These are phyloP conservation scores for Coemansia interrupta DNA, from an alignment of 192 early-diverging fungal genomes.

Conservation along the genomic window DNA sequence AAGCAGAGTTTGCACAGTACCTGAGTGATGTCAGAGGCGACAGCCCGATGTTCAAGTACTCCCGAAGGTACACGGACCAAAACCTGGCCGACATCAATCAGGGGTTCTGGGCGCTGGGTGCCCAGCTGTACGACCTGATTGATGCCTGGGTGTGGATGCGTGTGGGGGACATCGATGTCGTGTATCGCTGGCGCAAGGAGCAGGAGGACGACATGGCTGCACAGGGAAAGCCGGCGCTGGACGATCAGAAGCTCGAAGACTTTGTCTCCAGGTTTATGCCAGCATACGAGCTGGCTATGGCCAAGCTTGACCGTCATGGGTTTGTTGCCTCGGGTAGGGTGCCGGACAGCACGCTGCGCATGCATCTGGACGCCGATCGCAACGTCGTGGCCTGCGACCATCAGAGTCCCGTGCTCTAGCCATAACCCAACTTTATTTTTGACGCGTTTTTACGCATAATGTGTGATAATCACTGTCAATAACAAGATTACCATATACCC, in stretches of 20 bases:
- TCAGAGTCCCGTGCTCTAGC: constrained; percentile 6
- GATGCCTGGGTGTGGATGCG: constrained; percentile 75
- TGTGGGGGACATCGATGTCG: constrained; percentile 57
- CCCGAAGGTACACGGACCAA: constrained; percentile 29
- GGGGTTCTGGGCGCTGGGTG: constrained; percentile 53
- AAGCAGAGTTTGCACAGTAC: constrained; percentile 25
- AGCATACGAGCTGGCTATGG: constrained; percentile 58
- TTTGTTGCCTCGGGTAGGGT: constrained; percentile 37
- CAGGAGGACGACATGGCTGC: constrained; percentile 69
- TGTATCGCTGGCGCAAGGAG: constrained; percentile 83
- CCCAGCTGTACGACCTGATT: constrained; percentile 60
- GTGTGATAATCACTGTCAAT: background rate
- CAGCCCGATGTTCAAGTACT: constrained; percentile 31
- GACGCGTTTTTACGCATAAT: background rate
- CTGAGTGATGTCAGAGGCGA: constrained; percentile 16
- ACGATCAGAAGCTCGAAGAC: constrained; percentile 68
- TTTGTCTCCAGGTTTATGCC: constrained; percentile 92
- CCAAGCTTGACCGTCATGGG: constrained; percentile 29
- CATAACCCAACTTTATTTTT: no score
- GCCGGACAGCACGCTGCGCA: constrained; percentile 21
- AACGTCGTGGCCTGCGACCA: constrained; percentile 42
- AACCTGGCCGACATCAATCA: constrained; percentile 35
- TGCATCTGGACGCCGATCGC: constrained; percentile 47
- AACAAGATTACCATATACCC: no score
- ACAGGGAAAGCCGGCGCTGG: constrained; percentile 54